Conservation (phyloP, 768 basidiomycete genomes). For the Hygrophorus russula region DNA sequence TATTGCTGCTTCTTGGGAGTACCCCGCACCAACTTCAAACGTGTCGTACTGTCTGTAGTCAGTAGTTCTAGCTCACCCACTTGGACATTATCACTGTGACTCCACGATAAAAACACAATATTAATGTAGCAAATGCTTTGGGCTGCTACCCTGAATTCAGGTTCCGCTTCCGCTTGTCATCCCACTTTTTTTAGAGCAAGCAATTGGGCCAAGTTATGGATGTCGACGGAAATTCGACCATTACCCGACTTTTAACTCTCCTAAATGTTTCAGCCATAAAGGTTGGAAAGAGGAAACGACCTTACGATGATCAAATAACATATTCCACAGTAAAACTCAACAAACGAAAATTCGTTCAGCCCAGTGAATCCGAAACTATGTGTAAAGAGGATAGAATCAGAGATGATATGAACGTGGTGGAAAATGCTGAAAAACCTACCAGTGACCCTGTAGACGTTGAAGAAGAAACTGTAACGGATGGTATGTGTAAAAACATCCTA, state of each 20-base stretch:
- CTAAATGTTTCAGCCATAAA: conserved; percentile 84
- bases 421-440: conserved; percentile 13
- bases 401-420: neutral
- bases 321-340: conserved; percentile 52
- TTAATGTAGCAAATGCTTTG: too few relatives aligned
- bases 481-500: conserved; percentile 10
- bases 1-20: too few relatives aligned
- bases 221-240: conserved; percentile 41
- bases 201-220: too few relatives aligned
- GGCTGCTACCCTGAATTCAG: too few relatives aligned
- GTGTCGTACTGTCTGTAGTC: too few relatives aligned
- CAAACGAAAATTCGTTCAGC: conserved; percentile 40
- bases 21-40: too few relatives aligned
- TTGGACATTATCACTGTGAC: too few relatives aligned
- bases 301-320: conserved; percentile 26
- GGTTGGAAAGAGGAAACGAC: conserved; percentile 42
- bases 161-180: too few relatives aligned
- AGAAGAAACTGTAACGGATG: conserved; percentile 17
- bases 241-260: conserved; percentile 75
- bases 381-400: neutral
- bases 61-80: too few relatives aligned
- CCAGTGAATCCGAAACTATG: conserved; percentile 12
- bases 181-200: too few relatives aligned
- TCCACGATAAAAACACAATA: too few relatives aligned
- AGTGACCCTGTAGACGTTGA: conserved; percentile 5